phyloP scores from a whole-genome alignment of 148 eudicot genomes.

The Rhododendron molle region DNA sequence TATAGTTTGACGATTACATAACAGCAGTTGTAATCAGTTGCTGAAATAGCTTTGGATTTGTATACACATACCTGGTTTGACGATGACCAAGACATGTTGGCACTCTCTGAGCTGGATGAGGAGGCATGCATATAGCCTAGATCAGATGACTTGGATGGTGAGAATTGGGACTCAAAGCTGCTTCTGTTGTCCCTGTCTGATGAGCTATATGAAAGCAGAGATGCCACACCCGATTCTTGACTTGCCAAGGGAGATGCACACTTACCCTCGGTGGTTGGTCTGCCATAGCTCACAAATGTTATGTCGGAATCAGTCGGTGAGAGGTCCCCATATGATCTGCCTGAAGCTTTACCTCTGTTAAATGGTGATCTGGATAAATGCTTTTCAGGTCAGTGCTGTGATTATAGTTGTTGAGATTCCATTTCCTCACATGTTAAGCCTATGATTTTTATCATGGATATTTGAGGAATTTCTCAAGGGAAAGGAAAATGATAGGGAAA shows the following conservation, averaged over 20 bases:
- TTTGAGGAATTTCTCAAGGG: neutral
- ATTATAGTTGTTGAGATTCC: conserved; percentile 27
- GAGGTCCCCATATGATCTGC: conserved; percentile 51
- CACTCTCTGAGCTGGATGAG: conserved; percentile 30
- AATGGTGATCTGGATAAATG: conserved; percentile 65
- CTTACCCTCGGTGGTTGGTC: conserved; percentile 50
- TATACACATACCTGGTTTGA: conserved; percentile 36
- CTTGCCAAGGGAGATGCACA: conserved; percentile 25
- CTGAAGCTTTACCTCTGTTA: conserved; percentile 38
- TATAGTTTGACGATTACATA: neutral
- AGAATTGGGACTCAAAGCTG: conserved; percentile 32
- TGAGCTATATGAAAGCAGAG: conserved; percentile 43
- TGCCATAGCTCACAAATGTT: conserved; percentile 53
- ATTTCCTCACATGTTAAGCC: conserved; percentile 43
- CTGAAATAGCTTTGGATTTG: neutral
- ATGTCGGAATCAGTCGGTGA: conserved; percentile 48
- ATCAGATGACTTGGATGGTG: conserved; percentile 40
- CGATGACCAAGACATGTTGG: conserved; percentile 38
- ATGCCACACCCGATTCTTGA: conserved; percentile 26
- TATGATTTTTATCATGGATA: neutral
- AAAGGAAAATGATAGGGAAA: neutral
- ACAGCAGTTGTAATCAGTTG: neutral
- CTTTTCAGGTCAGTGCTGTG: neutral
- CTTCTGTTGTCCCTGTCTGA: conserved; percentile 44
- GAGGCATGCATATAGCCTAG: conserved; percentile 23